A percentile compares a stretch with the other conserved stretches of the same genome.
phyloP scores from a whole-genome alignment of 2,329 filamentous ascomycete species.

The Pestalotiopsis sp. region DNA sequence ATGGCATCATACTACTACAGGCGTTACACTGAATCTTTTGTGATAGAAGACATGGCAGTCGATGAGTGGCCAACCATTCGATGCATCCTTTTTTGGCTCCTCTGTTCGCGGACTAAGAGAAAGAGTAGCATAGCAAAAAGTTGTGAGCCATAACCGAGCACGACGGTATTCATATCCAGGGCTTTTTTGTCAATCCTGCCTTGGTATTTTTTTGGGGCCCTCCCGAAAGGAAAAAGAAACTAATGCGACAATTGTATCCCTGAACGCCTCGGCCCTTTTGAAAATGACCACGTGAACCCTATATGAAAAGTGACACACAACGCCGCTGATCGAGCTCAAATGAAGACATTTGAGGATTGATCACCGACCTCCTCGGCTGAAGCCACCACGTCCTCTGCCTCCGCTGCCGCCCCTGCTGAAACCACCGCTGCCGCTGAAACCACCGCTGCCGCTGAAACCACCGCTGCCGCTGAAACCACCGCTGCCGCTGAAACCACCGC shows the following conservation, averaged over 20 bases:
- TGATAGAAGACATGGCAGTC: not conserved
- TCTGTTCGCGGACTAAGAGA: too few relatives aligned
- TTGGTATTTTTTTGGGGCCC: conserved; percentile 1
- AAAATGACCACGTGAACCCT: conserved; percentile 15
- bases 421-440: conserved; percentile 29
- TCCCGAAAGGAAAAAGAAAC: conserved; percentile 1
- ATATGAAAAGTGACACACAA: conserved; percentile 10
- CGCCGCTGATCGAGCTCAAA: conserved; percentile 4
- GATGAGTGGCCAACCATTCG: not conserved
- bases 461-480: conserved; percentile 40
- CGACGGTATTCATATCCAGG: not conserved
- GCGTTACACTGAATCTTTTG: not conserved
- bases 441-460: conserved; percentile 16
- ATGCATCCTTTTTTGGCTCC: too few relatives aligned
- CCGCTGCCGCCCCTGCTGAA: conserved; percentile 62
- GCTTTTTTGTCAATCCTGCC: conserved; percentile 1
- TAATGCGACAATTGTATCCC: conserved; percentile 10
- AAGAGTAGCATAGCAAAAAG: not conserved
- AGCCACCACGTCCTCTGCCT: conserved; percentile 44
- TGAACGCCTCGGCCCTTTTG: conserved; percentile 14
- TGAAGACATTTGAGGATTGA: not conserved
- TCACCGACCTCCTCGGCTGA: conserved; percentile 21
- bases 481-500: conserved; percentile 28
- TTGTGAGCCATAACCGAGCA: not conserved
- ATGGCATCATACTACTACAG: not conserved